Conservation (phyloP, 768 basidiomycete species). For the Galerina sulciceps region DNA sequence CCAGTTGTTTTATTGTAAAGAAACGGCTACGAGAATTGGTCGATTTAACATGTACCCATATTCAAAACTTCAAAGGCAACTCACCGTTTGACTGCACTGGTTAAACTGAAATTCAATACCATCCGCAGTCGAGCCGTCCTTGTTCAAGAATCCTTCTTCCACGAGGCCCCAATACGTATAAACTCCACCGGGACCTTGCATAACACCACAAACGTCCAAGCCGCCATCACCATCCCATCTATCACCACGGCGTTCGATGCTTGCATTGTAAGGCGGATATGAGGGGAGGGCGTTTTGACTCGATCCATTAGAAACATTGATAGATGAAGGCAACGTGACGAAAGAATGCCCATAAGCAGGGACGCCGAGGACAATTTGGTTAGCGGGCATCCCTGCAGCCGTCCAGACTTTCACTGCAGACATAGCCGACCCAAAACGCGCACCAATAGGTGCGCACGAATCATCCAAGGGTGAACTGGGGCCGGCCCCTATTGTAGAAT, state of each 20-base stretch:
- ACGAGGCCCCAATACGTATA: conserved; percentile 71
- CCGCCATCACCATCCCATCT: conserved; percentile 54
- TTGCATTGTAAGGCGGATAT: conserved; percentile 56
- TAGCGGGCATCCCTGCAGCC: conserved; percentile 73
- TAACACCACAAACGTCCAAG: conserved; percentile 63
- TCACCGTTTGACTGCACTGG: conserved; percentile 74
- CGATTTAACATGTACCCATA: not conserved
- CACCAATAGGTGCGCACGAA: conserved; percentile 61
- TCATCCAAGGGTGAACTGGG: conserved; percentile 87
- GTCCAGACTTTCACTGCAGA: conserved; percentile 79
- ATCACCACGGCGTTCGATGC: conserved; percentile 54
- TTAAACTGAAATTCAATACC: conserved; percentile 62
- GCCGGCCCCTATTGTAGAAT: conserved; percentile 60
- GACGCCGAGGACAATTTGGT: conserved; percentile 80
- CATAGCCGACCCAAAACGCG: conserved; percentile 75
- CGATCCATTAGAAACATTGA: conserved; percentile 37
- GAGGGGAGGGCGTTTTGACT: conserved; percentile 37
- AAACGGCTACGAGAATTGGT: conserved; percentile 54
- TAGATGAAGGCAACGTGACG: conserved; percentile 37
- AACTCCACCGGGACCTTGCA: conserved; percentile 53
- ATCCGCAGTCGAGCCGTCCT: conserved; percentile 40
- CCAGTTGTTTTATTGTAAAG: conserved; percentile 60
- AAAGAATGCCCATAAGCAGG: conserved; percentile 86
- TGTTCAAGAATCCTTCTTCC: conserved; percentile 54
- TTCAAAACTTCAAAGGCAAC: conserved; percentile 5